These are phyloP conservation scores for Austroboletus novae-zelandiae DNA, from an alignment of 1,284 basidiomycete genomes.

Conservation along the genomic window DNA sequence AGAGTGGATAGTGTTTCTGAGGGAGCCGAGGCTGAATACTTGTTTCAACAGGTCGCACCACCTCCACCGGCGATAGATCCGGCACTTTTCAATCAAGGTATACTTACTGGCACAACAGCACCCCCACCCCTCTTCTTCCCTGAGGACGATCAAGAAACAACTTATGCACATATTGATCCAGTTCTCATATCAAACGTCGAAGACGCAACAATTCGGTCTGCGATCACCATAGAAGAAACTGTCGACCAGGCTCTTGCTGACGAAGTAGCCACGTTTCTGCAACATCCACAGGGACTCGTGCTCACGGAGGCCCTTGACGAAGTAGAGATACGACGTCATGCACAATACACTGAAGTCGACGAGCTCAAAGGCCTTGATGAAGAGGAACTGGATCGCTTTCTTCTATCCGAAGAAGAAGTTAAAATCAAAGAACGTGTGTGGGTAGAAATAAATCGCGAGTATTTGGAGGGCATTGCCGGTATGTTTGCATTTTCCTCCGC, in stretches of 20 bases:
- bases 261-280: constrained; percentile 65
- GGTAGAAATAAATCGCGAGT: constrained; percentile 95
- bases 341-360: constrained; percentile 51
- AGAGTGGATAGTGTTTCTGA: constrained; percentile 39
- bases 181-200: constrained; percentile 41
- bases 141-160: constrained; percentile 41
- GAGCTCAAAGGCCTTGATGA: constrained; percentile 86
- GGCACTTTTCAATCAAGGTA: constrained; percentile 43
- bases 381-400: constrained; percentile 86
- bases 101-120: constrained; percentile 30
- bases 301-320: constrained; percentile 61
- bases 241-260: constrained; percentile 56
- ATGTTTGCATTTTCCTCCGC: constrained; percentile 30
- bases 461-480: constrained; percentile 88
- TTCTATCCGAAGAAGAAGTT: constrained; percentile 84
- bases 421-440: constrained; percentile 92
- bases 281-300: constrained; percentile 53
- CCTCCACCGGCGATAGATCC: constrained; percentile 37
- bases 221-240: constrained; percentile 39
- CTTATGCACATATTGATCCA: constrained; percentile 55
- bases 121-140: constrained; percentile 41
- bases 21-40: constrained; percentile 25
- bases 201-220: constrained; percentile 15
- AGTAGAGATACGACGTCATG: constrained; percentile 56
- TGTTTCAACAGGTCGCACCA: constrained; percentile 30